Evolutionary conservation across 768 basidiomycete genomes (phyloP).

Genomic region (Lactarius hatsudake): DNA sequence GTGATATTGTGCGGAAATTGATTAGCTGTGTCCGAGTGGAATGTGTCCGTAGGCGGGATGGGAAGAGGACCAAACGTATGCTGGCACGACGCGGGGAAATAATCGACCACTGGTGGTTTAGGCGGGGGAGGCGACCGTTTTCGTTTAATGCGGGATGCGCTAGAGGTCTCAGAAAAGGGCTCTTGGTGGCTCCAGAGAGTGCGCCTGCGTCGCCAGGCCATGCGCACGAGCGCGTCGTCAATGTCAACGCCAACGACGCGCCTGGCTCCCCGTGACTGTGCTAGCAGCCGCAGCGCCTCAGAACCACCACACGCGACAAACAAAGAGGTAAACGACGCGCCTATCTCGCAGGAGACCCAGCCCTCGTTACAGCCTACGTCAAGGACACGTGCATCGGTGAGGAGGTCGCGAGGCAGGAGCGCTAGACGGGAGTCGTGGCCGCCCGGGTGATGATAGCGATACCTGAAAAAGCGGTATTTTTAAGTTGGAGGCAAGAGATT

Average conservation of each 20-base stretch:
- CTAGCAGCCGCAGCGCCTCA: constrained; percentile 37
- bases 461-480: not conserved
- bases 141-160: constrained; percentile 21
- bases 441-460: constrained; percentile 22
- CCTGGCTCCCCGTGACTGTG: constrained; percentile 59
- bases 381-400: constrained; percentile 16
- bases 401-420: constrained; percentile 41
- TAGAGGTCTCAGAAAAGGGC: constrained; percentile 33
- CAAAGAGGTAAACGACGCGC: constrained; percentile 28
- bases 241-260: constrained; percentile 84
- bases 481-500: not conserved
- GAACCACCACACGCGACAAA: not conserved
- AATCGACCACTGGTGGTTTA: constrained; percentile 35
- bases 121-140: constrained; percentile 12
- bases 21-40: constrained; percentile 28
- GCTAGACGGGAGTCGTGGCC: constrained; percentile 58
- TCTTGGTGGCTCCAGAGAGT: constrained; percentile 68
- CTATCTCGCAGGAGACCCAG: constrained; percentile 23
- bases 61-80: constrained; percentile 76
- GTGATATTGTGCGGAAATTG: constrained; percentile 77
- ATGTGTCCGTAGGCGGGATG: constrained; percentile 46
- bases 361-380: constrained; percentile 27
- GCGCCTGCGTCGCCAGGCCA: constrained; percentile 71
- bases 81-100: constrained; percentile 78
- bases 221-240: constrained; percentile 68